Evolutionary conservation across 805 yeast species (phyloP).

Genomic region (Pichia thaimueangensis): DNA sequence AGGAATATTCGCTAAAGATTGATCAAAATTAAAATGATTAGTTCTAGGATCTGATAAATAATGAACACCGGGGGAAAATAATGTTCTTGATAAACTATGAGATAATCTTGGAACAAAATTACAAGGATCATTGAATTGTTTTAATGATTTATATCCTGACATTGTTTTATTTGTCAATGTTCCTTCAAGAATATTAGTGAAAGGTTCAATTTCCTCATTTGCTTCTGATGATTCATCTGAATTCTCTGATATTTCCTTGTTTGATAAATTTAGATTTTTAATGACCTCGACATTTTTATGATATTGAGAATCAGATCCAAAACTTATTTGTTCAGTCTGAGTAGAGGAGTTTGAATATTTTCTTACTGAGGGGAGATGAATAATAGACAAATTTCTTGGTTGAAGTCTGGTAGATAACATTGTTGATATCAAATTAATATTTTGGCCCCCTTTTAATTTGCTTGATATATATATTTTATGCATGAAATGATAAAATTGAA

Average conservation of each 20-base stretch:
- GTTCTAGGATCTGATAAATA: slow-evolving; percentile 74
- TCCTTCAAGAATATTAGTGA: slow-evolving; percentile 3
- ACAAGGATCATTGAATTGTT: slow-evolving; percentile 11
- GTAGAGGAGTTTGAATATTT: neutral
- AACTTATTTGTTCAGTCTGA: neutral
- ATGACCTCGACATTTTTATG: neutral
- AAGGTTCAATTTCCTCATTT: neutral
- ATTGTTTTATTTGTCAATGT: neutral
- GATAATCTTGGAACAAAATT: slow-evolving; percentile 47
- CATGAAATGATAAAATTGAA: no score
- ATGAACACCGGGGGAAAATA: slow-evolving; percentile 80
- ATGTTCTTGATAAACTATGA: slow-evolving; percentile 61
- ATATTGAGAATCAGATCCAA: neutral
- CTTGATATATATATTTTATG: no score
- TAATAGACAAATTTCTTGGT: neutral
- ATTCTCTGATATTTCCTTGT: neutral
- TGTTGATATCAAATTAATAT: no score
- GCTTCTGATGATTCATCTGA: neutral
- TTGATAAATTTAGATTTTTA: neutral
- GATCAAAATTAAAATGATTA: slow-evolving; percentile 61
- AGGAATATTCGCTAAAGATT: slow-evolving; percentile 51
- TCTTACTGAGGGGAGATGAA: neutral
- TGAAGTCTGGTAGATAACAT: neutral
- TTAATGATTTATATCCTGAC: slow-evolving; percentile 19
- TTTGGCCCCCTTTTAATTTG: no score